Percentiles rank a stretch among this genome's conserved stretches.
phyloP scores from a whole-genome alignment of 176 grass and related monocot genomes.

The Avena insularis region DNA sequence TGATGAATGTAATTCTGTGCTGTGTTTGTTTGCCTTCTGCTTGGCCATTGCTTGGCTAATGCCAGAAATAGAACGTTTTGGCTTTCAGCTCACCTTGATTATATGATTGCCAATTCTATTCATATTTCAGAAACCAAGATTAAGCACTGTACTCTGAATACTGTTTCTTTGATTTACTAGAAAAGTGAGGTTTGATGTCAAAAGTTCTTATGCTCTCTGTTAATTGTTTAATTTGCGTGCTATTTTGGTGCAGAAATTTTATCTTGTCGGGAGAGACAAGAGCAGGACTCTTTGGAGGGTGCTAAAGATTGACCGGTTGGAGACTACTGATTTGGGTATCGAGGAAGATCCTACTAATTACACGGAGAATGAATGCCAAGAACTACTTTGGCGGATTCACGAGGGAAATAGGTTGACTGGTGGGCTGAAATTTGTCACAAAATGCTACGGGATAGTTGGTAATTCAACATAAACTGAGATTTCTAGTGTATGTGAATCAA shows the following conservation, averaged over 20 bases:
- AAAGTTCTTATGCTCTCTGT: conserved; percentile 3
- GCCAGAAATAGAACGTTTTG: not conserved
- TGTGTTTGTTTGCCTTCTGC: conserved; percentile 17
- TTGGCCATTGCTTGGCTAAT: conserved; percentile 26
- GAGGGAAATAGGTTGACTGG: conserved; percentile 85
- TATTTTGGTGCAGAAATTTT: conserved; percentile 86
- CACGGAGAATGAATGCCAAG: conserved; percentile 67
- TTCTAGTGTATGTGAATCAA: conserved; percentile 18
- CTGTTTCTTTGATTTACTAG: conserved; percentile 41
- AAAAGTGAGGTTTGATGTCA: not conserved
- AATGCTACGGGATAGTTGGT: conserved; percentile 98
- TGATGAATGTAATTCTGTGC: conserved; percentile 11
- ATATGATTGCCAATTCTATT: not conserved
- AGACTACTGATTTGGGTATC: conserved; percentile 68
- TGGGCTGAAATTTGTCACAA: conserved; percentile 87
- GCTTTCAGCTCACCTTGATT: not conserved
- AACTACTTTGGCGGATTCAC: conserved; percentile 74
- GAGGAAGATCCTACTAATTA: conserved; percentile 82
- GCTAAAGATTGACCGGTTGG: conserved; percentile 79
- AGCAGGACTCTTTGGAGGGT: conserved; percentile 74
- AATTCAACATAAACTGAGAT: conserved; percentile 37
- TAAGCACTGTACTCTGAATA: not conserved
- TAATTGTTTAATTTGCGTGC: not conserved
- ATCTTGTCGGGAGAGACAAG: conserved; percentile 88
- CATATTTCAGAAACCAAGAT: conserved; percentile 28